Evolutionary conservation across 2,329 filamentous ascomycete genomes (phyloP).

Genomic region (Alternaria novae-zelandiae): DNA sequence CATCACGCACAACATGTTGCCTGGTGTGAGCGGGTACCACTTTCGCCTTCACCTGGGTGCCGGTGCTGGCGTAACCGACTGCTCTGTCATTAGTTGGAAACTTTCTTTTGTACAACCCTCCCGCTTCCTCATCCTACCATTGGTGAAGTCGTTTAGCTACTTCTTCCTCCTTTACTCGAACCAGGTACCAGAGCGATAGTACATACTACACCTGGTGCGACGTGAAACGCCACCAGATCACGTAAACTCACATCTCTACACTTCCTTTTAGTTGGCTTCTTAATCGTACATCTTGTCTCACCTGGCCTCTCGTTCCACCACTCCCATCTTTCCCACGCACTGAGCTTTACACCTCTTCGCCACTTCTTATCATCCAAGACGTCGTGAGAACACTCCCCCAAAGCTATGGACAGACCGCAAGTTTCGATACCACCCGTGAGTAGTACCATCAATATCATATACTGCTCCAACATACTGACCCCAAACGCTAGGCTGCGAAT

Average conservation of each 20-base stretch:
- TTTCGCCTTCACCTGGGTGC: constrained; percentile 14
- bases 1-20: constrained; percentile 30
- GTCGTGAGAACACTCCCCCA: neutral
- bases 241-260: neutral
- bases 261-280: constrained; percentile 2
- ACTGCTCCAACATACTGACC: constrained; percentile 25
- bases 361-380: neutral
- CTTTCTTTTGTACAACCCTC: constrained; percentile 22
- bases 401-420: constrained; percentile 39
- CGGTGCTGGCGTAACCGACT: constrained; percentile 21
- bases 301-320: neutral
- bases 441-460: neutral
- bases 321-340: neutral
- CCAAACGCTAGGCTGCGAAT: constrained; percentile 44
- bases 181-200: neutral
- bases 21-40: constrained; percentile 20
- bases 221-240: constrained; percentile 7
- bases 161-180: constrained; percentile 8
- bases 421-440: constrained; percentile 44
- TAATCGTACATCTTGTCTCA: neutral
- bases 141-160: constrained; percentile 18
- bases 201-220: constrained; percentile 3
- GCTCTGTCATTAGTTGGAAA: constrained; percentile 21
- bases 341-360: neutral
- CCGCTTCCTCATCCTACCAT: constrained; percentile 16